Evolutionary conservation across 305 asterid species (phyloP).

Genomic region (Fraxinus sp.): DNA sequence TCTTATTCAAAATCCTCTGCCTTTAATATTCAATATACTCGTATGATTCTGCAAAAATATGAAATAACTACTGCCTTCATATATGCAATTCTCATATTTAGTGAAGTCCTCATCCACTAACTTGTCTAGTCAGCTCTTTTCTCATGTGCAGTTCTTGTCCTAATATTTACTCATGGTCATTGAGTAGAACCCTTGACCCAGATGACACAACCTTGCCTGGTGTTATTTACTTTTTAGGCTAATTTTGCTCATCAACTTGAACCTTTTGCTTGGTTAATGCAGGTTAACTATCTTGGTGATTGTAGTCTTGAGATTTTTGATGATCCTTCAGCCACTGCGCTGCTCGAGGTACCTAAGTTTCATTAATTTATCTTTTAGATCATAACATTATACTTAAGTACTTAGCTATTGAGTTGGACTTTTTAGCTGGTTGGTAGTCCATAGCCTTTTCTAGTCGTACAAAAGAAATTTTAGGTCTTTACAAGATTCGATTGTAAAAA

Average conservation of each 20-base stretch:
- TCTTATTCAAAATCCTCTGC: slow-evolving; percentile 14
- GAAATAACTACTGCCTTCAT: slow-evolving; percentile 14
- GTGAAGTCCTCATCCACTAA: slow-evolving; percentile 14
- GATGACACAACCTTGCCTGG: not conserved
- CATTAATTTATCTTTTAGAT: not conserved
- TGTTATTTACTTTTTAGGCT: slow-evolving; percentile 15
- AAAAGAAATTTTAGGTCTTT: not conserved
- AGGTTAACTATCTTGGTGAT: slow-evolving; percentile 86
- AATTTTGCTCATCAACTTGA: slow-evolving; percentile 13
- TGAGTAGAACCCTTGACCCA: not conserved
- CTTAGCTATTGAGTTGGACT: not conserved
- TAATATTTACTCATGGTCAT: slow-evolving; percentile 6
- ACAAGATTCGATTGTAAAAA: not conserved
- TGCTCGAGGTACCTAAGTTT: slow-evolving; percentile 61
- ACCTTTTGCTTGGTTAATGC: slow-evolving; percentile 33
- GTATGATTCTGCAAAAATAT: not conserved
- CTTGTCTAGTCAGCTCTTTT: slow-evolving; percentile 19
- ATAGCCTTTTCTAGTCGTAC: slow-evolving; percentile 1
- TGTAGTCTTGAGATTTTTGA: slow-evolving; percentile 91
- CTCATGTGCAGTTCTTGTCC: slow-evolving; percentile 10
- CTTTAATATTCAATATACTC: slow-evolving; percentile 10
- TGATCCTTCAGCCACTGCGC: slow-evolving; percentile 81
- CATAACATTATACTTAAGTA: not conserved
- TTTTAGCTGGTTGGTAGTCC: slow-evolving; percentile 6
- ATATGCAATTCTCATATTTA: slow-evolving; percentile 15